Conservation (phyloP, 106 monocot genomes). For the Vanilla planifolia region DNA sequence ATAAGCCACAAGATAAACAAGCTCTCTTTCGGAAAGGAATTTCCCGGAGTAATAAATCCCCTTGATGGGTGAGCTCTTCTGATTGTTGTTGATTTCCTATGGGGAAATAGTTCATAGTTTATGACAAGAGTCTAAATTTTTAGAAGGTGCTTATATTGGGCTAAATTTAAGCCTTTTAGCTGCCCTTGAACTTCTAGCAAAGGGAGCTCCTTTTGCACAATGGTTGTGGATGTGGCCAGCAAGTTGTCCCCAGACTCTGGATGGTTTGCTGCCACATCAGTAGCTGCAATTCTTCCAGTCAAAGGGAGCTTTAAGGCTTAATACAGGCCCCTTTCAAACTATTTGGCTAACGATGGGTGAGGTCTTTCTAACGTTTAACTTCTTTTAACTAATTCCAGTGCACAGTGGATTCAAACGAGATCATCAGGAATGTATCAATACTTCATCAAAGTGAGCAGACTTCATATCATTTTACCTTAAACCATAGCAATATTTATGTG, state of each 20-base stretch:
- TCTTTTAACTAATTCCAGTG: constrained; percentile 33
- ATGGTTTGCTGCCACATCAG: too few relatives aligned
- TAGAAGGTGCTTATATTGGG: too few relatives aligned
- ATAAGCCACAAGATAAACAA: constrained; percentile 33
- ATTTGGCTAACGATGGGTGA: not conserved
- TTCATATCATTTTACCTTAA: not conserved
- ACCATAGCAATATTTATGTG: not conserved
- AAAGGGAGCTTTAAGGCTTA: too few relatives aligned
- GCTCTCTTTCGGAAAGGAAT: constrained; percentile 27
- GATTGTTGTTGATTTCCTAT: not conserved
- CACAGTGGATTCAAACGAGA: constrained; percentile 55
- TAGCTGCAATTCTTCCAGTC: too few relatives aligned
- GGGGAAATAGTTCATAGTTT: not conserved
- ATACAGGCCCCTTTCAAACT: too few relatives aligned
- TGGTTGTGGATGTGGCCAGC: too few relatives aligned
- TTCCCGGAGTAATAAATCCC: constrained; percentile 37
- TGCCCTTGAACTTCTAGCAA: too few relatives aligned
- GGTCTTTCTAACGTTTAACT: not conserved
- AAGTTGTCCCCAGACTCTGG: too few relatives aligned
- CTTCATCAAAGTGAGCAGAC: constrained; percentile 72
- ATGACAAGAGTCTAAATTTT: too few relatives aligned
- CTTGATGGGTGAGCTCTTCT: constrained; percentile 73
- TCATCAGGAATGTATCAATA: constrained; percentile 80
- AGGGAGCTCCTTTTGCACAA: too few relatives aligned
- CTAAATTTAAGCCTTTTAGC: constrained; percentile 1